phyloP scores from a whole-genome alignment of 345 rosid species.

The Brassica nigra region DNA sequence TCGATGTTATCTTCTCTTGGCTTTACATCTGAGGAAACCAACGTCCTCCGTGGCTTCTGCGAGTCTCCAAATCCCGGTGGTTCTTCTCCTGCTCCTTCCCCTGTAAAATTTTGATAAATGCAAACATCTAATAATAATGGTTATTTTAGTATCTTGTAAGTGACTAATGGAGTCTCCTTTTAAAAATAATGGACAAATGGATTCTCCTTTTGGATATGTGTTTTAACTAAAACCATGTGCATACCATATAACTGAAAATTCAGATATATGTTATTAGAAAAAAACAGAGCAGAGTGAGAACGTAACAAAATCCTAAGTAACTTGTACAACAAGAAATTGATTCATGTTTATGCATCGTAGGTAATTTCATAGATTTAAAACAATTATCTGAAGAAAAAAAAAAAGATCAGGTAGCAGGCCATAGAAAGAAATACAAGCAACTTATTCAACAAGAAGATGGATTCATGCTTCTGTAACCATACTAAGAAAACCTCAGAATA shows the following conservation, averaged over 20 bases:
- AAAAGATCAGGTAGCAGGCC: background rate
- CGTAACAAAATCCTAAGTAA: background rate
- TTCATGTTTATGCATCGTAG: background rate
- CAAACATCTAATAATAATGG: conserved; percentile 4
- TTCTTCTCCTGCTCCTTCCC: conserved; percentile 36
- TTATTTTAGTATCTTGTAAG: background rate
- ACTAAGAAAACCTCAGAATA: background rate
- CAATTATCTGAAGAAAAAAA: background rate
- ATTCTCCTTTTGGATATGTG: background rate
- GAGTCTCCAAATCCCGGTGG: conserved; percentile 27
- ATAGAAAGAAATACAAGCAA: background rate
- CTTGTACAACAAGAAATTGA: background rate
- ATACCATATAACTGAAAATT: background rate
- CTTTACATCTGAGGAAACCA: conserved; percentile 62
- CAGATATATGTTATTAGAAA: background rate
- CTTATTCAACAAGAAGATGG: background rate
- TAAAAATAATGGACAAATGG: background rate
- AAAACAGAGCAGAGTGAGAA: conserved; percentile 8
- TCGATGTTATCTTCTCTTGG: conserved; percentile 73
- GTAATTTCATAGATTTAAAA: background rate
- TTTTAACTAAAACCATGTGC: background rate
- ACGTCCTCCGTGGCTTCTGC: conserved; percentile 63
- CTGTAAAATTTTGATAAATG: conserved; percentile 15
- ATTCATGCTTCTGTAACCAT: background rate
- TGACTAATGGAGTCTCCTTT: background rate